A percentile compares a stretch with the other conserved stretches of the same genome.
Evolutionary conservation across 1,284 basidiomycete genomes (phyloP).

Genomic region (Hortiboletus rubellus): DNA sequence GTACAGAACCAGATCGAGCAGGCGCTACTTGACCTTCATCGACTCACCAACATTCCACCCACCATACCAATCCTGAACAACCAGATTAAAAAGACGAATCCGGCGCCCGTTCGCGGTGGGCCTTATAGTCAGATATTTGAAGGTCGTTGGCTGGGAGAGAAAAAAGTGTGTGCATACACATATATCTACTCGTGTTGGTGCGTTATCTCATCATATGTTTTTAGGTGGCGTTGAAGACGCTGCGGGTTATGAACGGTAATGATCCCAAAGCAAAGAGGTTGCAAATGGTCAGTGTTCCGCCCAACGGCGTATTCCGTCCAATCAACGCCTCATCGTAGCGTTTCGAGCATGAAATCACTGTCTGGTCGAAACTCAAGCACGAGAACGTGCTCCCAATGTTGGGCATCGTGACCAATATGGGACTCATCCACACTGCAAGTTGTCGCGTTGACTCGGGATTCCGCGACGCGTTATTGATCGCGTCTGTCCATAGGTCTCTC

Average conservation of each 20-base stretch:
- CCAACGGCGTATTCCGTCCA: neutral
- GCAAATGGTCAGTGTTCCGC: constrained; percentile 19
- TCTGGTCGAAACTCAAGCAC: constrained; percentile 52
- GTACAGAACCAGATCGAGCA: constrained; percentile 43
- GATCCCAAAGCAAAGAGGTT: constrained; percentile 43
- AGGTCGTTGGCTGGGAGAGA: constrained; percentile 51
- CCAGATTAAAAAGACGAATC: constrained; percentile 41
- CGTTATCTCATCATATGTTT: neutral
- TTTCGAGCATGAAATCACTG: constrained; percentile 51
- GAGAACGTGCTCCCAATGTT: constrained; percentile 46
- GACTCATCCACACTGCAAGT: constrained; percentile 48
- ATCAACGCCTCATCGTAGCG: constrained; percentile 37
- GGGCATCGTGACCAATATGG: constrained; percentile 54
- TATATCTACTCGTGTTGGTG: neutral
- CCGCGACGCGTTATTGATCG: neutral
- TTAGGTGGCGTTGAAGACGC: constrained; percentile 56
- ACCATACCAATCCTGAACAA: constrained; percentile 49
- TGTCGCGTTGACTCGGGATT: neutral
- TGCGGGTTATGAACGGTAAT: constrained; percentile 45
- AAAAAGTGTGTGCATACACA: constrained; percentile 38
- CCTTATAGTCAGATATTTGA: constrained; percentile 52
- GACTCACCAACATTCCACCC: constrained; percentile 50
- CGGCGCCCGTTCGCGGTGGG: constrained; percentile 46
- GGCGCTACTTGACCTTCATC: constrained; percentile 47
- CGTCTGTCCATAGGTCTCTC: constrained; percentile 47